phyloP scores from a whole-genome alignment of 2,329 filamentous ascomycete genomes.

The Rhinocladiella mackenziei region DNA sequence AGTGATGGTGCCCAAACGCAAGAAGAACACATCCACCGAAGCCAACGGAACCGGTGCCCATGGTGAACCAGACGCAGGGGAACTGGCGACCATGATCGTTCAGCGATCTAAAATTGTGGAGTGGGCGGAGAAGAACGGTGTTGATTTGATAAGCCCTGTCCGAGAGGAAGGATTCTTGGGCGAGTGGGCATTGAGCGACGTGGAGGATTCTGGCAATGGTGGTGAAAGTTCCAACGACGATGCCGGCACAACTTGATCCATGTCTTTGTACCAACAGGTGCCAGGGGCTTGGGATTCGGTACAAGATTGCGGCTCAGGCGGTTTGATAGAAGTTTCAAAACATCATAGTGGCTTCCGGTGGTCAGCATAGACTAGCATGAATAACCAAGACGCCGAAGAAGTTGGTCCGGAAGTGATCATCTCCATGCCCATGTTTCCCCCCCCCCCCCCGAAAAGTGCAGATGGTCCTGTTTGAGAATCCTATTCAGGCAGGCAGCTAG shows the following conservation, averaged over 20 bases:
- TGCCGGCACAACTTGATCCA: not conserved
- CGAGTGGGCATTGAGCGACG: constrained; percentile 51
- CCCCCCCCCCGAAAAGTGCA: too few species aligned
- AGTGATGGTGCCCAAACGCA: constrained; percentile 39
- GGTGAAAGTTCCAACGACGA: constrained; percentile 8
- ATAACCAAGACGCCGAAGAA: too few species aligned
- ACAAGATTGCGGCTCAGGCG: too few species aligned
- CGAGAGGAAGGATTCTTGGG: constrained; percentile 71
- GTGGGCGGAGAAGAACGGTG: constrained; percentile 62
- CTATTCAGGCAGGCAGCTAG: too few species aligned
- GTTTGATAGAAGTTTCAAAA: not conserved
- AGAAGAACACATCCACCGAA: constrained; percentile 46
- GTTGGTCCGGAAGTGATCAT: too few species aligned
- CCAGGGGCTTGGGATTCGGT: too few species aligned
- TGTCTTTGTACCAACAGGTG: not conserved
- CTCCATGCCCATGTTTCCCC: too few species aligned
- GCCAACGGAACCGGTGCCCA: constrained; percentile 36
- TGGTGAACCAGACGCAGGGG: constrained; percentile 27
- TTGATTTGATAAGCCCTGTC: constrained; percentile 63
- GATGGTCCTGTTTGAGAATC: too few species aligned
- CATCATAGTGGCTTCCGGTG: not conserved
- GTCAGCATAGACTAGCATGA: too few species aligned
- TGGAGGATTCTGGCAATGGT: constrained; percentile 19
- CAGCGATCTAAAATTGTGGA: constrained; percentile 58
- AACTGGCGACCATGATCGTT: constrained; percentile 43